Base-by-base conservation (phyloP, 2,329 filamentous ascomycete genomes). In the Pezicula carpinea region DNA sequence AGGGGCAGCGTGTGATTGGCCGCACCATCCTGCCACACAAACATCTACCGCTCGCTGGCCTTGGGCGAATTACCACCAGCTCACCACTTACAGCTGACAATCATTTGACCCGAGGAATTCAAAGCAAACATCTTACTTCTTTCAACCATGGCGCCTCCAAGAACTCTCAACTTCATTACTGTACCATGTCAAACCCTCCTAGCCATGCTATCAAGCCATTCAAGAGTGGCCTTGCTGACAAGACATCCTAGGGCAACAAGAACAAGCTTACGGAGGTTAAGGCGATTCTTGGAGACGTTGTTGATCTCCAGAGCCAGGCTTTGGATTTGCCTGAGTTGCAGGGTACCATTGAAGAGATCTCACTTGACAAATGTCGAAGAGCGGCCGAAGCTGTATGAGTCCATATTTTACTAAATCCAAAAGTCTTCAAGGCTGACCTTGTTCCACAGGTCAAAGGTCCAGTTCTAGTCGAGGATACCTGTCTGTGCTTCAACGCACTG, bases 401-500 rank as follows among this genome's bases (percentile, higher is more conserved):
- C 5, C 26, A 29, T 10, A 54, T 75, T 61, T 51, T 31, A 34
- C 36, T 44, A 51, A 10, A 17, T 41, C n/a, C 13, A 8, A 32
- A 15, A 5, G 31, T 48, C 49, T 43, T 51, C 33, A 13, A 38
- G 18, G 35, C 47, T 54, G 15, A 49, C 11, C 26, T 41, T 39
- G 47, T 48, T 14, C 32, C 15, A 38, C 50, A 95, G 89, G 69
- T 93, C 40, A 74, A 85, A 60, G 90, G 90, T 1, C 91, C 95
- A 3, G 93, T 96, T 7, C 75, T 99, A 33, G 92, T 96, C 10
- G 93, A 99, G 69, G 93, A 99, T 68, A 99, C 93, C 14, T 90
- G 90, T 57, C 76, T 99, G 41, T 95, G 90, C 72, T 99, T 96
- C 65, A 85, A 87, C 63, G 91, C 92, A 17, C 78, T 96, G 51